Evolutionary conservation across 2,329 filamentous ascomycete species (phyloP).

Genomic region (Triangularia verruculosa): DNA sequence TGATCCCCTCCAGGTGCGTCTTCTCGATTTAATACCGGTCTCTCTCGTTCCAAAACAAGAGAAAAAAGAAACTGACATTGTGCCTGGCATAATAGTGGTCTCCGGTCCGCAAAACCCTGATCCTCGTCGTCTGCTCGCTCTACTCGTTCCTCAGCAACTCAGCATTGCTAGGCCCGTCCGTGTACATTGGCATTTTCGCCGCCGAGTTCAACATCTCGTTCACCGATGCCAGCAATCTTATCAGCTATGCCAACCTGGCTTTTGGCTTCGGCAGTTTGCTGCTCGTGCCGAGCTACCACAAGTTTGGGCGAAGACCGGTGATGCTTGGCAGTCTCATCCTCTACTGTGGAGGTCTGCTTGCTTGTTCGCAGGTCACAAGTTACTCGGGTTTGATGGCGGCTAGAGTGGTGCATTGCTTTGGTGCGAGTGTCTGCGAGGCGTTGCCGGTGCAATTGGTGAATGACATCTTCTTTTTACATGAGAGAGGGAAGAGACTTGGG

Average conservation of each 20-base stretch:
- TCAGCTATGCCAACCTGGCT: slow-evolving; percentile 57
- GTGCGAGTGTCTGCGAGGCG: slow-evolving; percentile 38
- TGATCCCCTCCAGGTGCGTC: slow-evolving; percentile 40
- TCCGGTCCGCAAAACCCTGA: slow-evolving; percentile 51
- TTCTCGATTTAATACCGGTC: neutral
- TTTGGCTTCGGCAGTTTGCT: slow-evolving; percentile 55
- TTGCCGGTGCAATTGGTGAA: slow-evolving; percentile 40
- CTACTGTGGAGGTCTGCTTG: slow-evolving; percentile 37
- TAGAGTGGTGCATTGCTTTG: slow-evolving; percentile 36
- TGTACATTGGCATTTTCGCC: slow-evolving; percentile 53
- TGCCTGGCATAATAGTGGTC: slow-evolving; percentile 44
- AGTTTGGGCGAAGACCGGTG: slow-evolving; percentile 38
- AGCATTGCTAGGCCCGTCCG: slow-evolving; percentile 50
- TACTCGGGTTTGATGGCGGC: slow-evolving; percentile 36
- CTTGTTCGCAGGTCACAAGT: slow-evolving; percentile 33
- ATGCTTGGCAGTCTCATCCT: slow-evolving; percentile 38
- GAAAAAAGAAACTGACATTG: neutral
- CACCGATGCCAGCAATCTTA: slow-evolving; percentile 48
- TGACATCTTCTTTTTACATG: slow-evolving; percentile 42
- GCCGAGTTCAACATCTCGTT: slow-evolving; percentile 48
- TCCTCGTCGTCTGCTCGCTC: slow-evolving; percentile 49
- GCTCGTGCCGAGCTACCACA: slow-evolving; percentile 53
- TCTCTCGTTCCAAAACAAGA: neutral
- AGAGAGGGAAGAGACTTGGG: slow-evolving; percentile 49
- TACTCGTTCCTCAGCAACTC: slow-evolving; percentile 58